Base-by-base conservation (phyloP, 2,329 filamentous ascomycete species). In the Talaromyces sp. region DNA sequence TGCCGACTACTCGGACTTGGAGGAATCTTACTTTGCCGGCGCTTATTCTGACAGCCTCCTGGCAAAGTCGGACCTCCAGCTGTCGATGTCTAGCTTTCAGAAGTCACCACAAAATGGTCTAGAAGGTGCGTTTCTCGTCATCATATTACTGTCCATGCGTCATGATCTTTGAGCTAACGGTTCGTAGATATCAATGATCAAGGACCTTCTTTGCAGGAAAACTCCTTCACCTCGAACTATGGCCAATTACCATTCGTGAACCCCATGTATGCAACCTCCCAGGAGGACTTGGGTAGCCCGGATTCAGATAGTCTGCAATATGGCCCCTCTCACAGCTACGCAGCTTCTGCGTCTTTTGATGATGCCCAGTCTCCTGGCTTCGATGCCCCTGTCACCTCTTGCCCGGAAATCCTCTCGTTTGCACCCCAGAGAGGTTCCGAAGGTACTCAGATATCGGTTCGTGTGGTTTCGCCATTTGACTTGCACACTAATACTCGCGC, bases 1-100 rank as follows among this genome's bases (percentile, higher is more conserved):
- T 46, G 70, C 74, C 62, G 75, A 77, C 63, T 72, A 76, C 62
- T 74, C 75, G 56, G 75, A 76, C 62, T 72, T 74, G 65, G 74
- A 75, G 68, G 75, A 76, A 64, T 73, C 75, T 60, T 71, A 71
- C 63, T 76, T 77, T 66, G 71, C 69, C 60, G 72, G 70, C 65
- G 72, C 71, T 56, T 74, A 75, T 68, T 76, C 78, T 69, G 76
- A 77, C 71, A 79, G 78, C 77, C 77, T 79, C 63, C 72, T 77
- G 75, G 78, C 78, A 75, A 81, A 79, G 72, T 77, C 78, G 74
- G 80, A 84, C 80, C 76, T 84, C 78, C 76, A 85, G 68, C 78
- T 89, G 77, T 85, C 88, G 76, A 92, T 92, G 88, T 88, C 89
- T 74, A 87, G 87, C 76, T 92, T 91, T 81, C 80, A 82, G 70